Conservation (phyloP, 306 rosid species). For the Quercus engelmannii region DNA sequence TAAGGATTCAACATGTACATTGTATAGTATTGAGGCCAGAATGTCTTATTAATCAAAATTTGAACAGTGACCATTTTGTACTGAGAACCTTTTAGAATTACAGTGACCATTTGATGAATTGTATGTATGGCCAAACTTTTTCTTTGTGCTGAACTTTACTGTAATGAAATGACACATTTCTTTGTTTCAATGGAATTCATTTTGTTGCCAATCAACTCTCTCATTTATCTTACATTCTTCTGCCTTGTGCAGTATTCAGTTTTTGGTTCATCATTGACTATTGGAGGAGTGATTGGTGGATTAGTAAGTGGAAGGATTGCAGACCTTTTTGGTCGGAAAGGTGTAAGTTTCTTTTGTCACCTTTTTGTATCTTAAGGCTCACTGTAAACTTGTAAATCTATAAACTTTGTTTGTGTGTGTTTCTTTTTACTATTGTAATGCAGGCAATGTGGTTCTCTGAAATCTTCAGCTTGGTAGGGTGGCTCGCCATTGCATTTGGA, state of each 20-base stretch:
- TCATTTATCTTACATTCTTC: neutral
- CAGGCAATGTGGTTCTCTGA: conserved; percentile 78
- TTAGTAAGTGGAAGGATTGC: conserved; percentile 62
- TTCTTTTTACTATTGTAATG: conserved; percentile 21
- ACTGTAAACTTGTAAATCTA: neutral
- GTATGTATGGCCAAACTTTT: neutral
- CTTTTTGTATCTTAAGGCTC: neutral
- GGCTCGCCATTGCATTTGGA: conserved; percentile 55
- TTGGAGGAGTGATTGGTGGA: conserved; percentile 87
- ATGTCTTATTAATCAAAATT: too few species aligned
- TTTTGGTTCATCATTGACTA: conserved; percentile 77
- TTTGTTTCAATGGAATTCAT: neutral
- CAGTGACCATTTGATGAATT: neutral
- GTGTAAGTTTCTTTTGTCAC: conserved; percentile 47
- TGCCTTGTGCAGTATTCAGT: conserved; percentile 53
- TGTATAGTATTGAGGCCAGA: too few species aligned
- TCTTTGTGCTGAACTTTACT: neutral
- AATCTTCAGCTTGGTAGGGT: conserved; percentile 67
- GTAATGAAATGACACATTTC: neutral
- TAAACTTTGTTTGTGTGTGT: neutral
- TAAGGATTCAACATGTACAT: too few species aligned
- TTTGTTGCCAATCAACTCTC: neutral
- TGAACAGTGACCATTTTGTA: too few species aligned
- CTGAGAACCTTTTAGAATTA: too few species aligned
- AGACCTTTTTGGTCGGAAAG: conserved; percentile 67